Evolutionary conservation across 805 yeast genomes (phyloP), one percentile per base, ranked within the genome.

Genomic region (Saccharomycopsis malanga): DNA sequence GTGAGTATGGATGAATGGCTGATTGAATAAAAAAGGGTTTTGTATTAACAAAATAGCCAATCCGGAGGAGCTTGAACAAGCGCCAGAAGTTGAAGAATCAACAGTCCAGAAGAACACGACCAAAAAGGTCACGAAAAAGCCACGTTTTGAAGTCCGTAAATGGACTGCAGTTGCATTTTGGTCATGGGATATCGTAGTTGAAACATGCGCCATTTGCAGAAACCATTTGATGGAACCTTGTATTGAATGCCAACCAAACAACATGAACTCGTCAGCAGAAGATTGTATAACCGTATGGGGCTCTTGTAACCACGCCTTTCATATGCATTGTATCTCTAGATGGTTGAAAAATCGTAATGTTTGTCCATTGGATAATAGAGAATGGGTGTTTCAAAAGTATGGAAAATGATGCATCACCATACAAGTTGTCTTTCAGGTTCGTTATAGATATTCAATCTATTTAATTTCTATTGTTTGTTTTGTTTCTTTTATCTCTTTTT

Each of bases 141-240:
- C 83, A 63, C 74, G 86, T 57, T 89, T 93, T 58, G 97, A 91
- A 62, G 89, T 93, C 35, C 86, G 87, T 62, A 93, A 89, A 70
- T 91, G 98, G 98, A 88, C 96, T 12, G 98, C 98, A 0, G 98
- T 93, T 42, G 98, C 98, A n/a, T 87, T 93, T 62, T 93, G 99
- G 99, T 87, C 97, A 0, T 93, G 98, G 98, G 96, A 87, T 66
- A 84, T 87, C 52, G 91, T 81, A 30, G 91, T 87, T 46, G 98
- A 94, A 55, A 87, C 87, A 46, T 93, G 99, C 71, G 98, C 99
- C 34, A 93, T 93, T 62, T 93, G 99, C 73, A 77, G 98, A 62
- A 93, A 91, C 65, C 97, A 91, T 66, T 75, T 93, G 56, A 93
- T 93, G 99, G 99, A 93, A 60, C 93, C 93, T 15, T 93, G 98